Conservation (phyloP, 495 filamentous ascomycete species). For the Venustampulla echinocandica region DNA sequence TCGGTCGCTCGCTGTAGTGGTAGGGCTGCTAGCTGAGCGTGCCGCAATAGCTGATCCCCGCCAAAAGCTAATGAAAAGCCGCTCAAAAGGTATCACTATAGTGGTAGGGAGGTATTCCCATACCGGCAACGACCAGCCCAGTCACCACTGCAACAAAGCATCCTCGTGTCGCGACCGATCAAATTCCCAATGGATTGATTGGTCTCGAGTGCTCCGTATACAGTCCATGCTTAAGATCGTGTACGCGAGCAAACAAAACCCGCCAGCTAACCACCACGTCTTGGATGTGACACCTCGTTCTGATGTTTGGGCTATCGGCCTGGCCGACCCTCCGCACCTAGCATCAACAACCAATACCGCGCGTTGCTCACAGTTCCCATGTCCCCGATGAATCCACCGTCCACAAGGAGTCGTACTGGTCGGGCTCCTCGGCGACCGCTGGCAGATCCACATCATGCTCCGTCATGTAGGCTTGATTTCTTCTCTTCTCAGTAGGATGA, state of each 20-base stretch:
- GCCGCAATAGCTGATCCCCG: background rate
- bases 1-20: background rate
- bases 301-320: background rate
- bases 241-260: background rate
- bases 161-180: background rate
- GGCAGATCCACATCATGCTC: conserved; percentile 1
- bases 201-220: background rate
- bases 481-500: conserved; percentile 7
- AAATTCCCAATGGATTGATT: conserved; percentile 3
- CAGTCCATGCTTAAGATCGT: background rate
- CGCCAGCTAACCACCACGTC: background rate
- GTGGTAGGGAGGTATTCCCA: no score
- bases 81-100: background rate
- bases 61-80: background rate
- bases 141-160: background rate
- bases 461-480: conserved; percentile 9
- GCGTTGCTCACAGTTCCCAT: background rate
- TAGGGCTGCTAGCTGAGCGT: background rate
- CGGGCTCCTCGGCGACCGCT: conserved; percentile 7
- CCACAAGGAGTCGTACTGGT: conserved; percentile 6
- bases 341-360: conserved; percentile 7
- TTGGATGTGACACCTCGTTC: background rate
- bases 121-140: no score
- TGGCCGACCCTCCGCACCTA: conserved; percentile 6
- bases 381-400: conserved; percentile 9